These are phyloP conservation scores for Cytospora mali DNA, from an alignment of 2,329 filamentous ascomycete genomes.

Conservation along the genomic window DNA sequence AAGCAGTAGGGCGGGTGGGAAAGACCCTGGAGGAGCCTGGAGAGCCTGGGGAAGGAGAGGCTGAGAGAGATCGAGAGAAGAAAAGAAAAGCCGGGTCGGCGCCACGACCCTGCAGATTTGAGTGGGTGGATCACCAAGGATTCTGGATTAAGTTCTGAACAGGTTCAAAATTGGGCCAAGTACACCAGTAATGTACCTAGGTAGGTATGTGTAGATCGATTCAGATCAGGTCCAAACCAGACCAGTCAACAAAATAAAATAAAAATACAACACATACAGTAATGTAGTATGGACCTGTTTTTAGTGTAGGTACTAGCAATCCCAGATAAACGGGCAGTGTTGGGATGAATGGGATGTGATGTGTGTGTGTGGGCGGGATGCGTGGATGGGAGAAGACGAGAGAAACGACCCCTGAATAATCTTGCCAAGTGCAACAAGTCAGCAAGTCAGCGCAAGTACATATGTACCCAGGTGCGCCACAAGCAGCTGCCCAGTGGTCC, in stretches of 20 bases:
- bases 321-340: not conserved
- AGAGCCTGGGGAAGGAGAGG: slow-evolving; percentile 20
- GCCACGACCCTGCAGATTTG: slow-evolving; percentile 13
- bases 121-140: not conserved
- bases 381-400: not conserved
- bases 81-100: slow-evolving; percentile 18
- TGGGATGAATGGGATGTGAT: not conserved
- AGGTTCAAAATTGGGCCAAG: not conserved
- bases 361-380: not conserved
- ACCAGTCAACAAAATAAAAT: no score
- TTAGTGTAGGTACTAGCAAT: not conserved
- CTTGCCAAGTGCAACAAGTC: no score
- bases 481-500: no score
- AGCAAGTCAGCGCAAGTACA: no score
- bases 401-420: not conserved
- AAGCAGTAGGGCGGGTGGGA: not conserved
- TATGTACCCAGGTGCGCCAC: no score
- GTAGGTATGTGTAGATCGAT: no score
- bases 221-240: not conserved
- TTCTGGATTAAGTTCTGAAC: not conserved
- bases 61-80: slow-evolving; percentile 24
- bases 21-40: not conserved
- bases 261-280: no score
- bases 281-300: no score
- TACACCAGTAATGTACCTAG: no score